Base-by-base conservation (phyloP, 2,329 filamentous ascomycete species). In the Leptographium galeiforme region DNA sequence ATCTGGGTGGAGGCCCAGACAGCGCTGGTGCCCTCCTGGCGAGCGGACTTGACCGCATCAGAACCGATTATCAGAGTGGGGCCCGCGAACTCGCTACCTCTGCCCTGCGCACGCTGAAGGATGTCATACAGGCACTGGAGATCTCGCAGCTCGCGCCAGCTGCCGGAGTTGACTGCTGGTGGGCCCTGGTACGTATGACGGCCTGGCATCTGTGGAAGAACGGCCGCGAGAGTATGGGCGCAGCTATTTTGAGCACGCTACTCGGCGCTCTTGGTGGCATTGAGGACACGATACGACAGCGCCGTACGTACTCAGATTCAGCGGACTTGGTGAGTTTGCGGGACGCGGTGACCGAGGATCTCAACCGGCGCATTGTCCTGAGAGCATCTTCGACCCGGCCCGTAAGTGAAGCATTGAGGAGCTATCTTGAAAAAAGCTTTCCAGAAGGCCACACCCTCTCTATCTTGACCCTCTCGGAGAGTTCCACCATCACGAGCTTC, bases 201-300 rank as follows among this genome's bases (percentile, higher is more conserved):
- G 77, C 74, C 2, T 85, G 82, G 76, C 77, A 84, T 62, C 66
- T 86, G 1, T 79, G 77, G 64, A 82, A 82, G 60, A 81, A 82
- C 52, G 79, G 80, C 0, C 73, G 80, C n/a, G 79, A 81, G 57
- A 81, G 76, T 62, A 85, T 85, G 81, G 75, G 75, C 1, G 76
- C 81, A 0, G 74, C 80, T 1, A 79, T 84, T 33, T 68, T 78
- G 41, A 70, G 66, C 47, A 70, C 69, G 12, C 55, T 82, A 11
- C 63, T 81, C 6, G 66, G 67, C 13, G 70, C 70, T 4, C 66
- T 84, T 39, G 61, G 65, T 13, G 59, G 61, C 4, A 65, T 76
- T 39, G 66, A 71, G 48, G 48, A 62, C 30, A 65, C 58, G 46
- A 60, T 67, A 11, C 60, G 59, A 5, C 53, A 52, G 16, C 60